Percentiles rank a stretch among this genome's conserved stretches.
Evolutionary conservation across 306 rosid species (phyloP).

Genomic region (Cicer cuneatum): DNA sequence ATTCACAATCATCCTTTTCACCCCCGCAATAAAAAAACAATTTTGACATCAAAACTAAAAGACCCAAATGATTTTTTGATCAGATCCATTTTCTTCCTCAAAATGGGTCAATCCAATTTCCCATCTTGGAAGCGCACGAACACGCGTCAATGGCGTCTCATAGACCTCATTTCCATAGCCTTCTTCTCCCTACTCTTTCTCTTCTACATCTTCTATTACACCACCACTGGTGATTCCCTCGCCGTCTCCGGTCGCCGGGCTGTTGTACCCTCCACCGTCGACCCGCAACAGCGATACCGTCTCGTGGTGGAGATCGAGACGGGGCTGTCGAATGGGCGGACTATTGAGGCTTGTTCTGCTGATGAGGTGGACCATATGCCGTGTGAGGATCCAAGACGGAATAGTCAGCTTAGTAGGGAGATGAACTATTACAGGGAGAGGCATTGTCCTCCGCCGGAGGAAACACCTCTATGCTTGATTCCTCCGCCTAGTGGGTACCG

Average conservation of each 20-base stretch:
- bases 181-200: slow-evolving; percentile 70
- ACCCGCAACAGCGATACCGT: slow-evolving; percentile 72
- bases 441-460: slow-evolving; percentile 79
- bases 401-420: slow-evolving; percentile 88
- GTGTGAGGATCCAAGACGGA: slow-evolving; percentile 84
- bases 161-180: slow-evolving; percentile 66
- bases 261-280: slow-evolving; percentile 65
- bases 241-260: slow-evolving; percentile 89
- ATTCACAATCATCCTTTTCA: slow-evolving; percentile 17
- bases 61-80: slow-evolving; percentile 54
- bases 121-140: slow-evolving; percentile 65
- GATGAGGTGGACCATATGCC: slow-evolving; percentile 85
- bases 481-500: slow-evolving; percentile 80
- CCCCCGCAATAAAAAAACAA: background rate
- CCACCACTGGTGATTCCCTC: slow-evolving; percentile 78
- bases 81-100: slow-evolving; percentile 54
- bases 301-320: slow-evolving; percentile 63
- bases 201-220: slow-evolving; percentile 74
- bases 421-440: slow-evolving; percentile 92
- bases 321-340: slow-evolving; percentile 44
- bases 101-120: slow-evolving; percentile 83
- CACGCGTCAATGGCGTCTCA: slow-evolving; percentile 78
- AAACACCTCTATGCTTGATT: slow-evolving; percentile 82
- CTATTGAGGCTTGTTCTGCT: slow-evolving; percentile 69
- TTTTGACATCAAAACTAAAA: slow-evolving; percentile 7